Conservation (phyloP, 495 filamentous ascomycete genomes). For the Daldinia bambusicola region DNA sequence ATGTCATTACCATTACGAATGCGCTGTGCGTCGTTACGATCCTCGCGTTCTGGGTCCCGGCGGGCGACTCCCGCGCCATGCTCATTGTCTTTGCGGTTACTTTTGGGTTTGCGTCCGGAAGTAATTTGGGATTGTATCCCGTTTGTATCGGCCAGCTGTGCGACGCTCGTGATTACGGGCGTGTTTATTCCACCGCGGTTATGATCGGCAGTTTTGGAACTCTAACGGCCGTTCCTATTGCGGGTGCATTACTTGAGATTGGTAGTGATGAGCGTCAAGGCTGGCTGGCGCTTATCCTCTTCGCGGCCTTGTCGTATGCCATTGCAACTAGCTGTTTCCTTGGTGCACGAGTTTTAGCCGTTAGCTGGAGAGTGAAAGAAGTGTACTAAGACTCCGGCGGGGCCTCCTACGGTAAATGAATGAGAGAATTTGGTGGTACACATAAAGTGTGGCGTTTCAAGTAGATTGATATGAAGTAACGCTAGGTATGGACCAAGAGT, state of each 20-base stretch:
- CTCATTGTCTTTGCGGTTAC: conserved; percentile 77
- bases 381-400: conserved; percentile 53
- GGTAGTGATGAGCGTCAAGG: conserved; percentile 53
- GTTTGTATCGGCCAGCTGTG: conserved; percentile 94
- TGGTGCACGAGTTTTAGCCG: conserved; percentile 69
- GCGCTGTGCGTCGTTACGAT: conserved; percentile 73
- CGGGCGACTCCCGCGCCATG: conserved; percentile 64
- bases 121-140: conserved; percentile 84
- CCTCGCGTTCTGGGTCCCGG: conserved; percentile 84
- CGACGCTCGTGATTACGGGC: conserved; percentile 83
- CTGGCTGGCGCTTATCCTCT: conserved; percentile 72
- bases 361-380: conserved; percentile 69
- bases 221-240: conserved; percentile 88
- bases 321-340: conserved; percentile 69
- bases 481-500: neutral
- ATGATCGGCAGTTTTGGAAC: conserved; percentile 90
- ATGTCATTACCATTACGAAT: conserved; percentile 64
- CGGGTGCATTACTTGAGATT: conserved; percentile 72
- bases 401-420: neutral
- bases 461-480: neutral
- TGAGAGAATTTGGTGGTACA: neutral
- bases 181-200: conserved; percentile 87
- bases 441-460: neutral
- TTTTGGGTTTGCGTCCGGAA: conserved; percentile 88
- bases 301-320: conserved; percentile 71